phyloP scores from a whole-genome alignment of 192 early-diverging fungal species.

The Gryganskiella cystojenkinii region DNA sequence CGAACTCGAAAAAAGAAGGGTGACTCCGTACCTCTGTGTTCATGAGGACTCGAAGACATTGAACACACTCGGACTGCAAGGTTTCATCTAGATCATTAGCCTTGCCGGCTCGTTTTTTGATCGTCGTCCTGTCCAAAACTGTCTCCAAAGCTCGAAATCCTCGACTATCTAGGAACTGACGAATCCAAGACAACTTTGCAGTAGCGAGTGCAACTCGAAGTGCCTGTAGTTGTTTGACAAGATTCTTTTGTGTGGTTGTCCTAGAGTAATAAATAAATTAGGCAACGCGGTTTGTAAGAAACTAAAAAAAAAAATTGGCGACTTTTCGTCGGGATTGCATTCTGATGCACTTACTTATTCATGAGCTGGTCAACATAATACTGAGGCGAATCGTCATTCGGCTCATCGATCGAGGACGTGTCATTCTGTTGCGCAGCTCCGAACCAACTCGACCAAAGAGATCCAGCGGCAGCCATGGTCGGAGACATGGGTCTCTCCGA shows the following conservation, averaged over 20 bases:
- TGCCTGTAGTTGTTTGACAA: slow-evolving; percentile 54
- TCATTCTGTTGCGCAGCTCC: slow-evolving; percentile 27
- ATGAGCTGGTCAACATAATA: slow-evolving; percentile 54
- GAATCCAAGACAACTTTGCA: slow-evolving; percentile 60
- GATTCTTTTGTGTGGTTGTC: slow-evolving; percentile 45
- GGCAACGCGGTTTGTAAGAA: neutral
- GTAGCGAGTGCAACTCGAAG: slow-evolving; percentile 57
- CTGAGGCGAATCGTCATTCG: slow-evolving; percentile 41
- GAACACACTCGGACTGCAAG: slow-evolving; percentile 60
- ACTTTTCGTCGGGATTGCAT: no score
- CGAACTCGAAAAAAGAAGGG: neutral
- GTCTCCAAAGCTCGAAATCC: slow-evolving; percentile 63
- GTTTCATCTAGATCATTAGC: slow-evolving; percentile 55
- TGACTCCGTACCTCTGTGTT: slow-evolving; percentile 58
- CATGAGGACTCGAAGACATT: slow-evolving; percentile 59
- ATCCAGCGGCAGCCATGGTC: slow-evolving; percentile 33
- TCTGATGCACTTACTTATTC: slow-evolving; percentile 51
- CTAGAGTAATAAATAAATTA: slow-evolving; percentile 24
- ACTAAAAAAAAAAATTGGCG: neutral
- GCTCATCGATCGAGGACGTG: slow-evolving; percentile 13
- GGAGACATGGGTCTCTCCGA: slow-evolving; percentile 43
- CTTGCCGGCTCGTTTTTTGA: slow-evolving; percentile 53
- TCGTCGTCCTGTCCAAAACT: slow-evolving; percentile 56
- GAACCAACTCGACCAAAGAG: slow-evolving; percentile 48
- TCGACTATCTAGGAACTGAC: slow-evolving; percentile 55